Evolutionary conservation across 345 rosid species (phyloP), one percentile per base, ranked within the genome.

Genomic region (Rubroshorea leprosula): DNA sequence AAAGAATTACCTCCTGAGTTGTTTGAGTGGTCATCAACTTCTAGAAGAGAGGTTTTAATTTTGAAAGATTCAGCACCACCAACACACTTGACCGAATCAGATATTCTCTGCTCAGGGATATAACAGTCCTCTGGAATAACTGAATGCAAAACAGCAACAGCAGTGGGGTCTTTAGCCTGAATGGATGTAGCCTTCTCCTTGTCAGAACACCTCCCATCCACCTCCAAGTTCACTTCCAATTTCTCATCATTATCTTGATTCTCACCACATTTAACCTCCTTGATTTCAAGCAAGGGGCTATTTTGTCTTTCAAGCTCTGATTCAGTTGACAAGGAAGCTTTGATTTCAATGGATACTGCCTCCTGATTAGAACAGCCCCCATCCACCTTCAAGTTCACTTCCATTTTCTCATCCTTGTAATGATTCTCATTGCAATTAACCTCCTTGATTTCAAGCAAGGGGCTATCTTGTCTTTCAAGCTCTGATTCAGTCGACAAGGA

Each of bases 171-270:
- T 6, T 35, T 6, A 35, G 7, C 41, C 12, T 9, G 21, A 57
- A 41, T 35, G 41, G 47, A 47, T 46, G 41, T 24, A 25, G n/a
- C n/a, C n/a, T n/a, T n/a, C n/a, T 16, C 19, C 11, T 47, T n/a
- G 0, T 50, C 16, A 50, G 27, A 22, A 7, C 2, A 18, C 4
- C 17, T 17, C 13, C 18, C 55, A 51, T 16, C 55, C 31, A 24
- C 29, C 14, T 27, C 15, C 6, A 51, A 4, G 12, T 13, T n/a
- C 55, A 18, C 54, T 64, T 59, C 54, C 26, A 54, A 45, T 16
- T 63, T 62, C 27, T 52, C 57, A 61, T 29, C 53, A 45, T 50
- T 55, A 17, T 21, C 54, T n/a, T 17, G n/a, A 62, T 7, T n/a
- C 48, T 13, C 22, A 41, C 11, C 11, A 49, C 13, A 19, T 19